Evolutionary conservation across 495 filamentous ascomycete species (phyloP), one percentile per base, ranked within the genome.

Genomic region (Penicillium coprophilum): DNA sequence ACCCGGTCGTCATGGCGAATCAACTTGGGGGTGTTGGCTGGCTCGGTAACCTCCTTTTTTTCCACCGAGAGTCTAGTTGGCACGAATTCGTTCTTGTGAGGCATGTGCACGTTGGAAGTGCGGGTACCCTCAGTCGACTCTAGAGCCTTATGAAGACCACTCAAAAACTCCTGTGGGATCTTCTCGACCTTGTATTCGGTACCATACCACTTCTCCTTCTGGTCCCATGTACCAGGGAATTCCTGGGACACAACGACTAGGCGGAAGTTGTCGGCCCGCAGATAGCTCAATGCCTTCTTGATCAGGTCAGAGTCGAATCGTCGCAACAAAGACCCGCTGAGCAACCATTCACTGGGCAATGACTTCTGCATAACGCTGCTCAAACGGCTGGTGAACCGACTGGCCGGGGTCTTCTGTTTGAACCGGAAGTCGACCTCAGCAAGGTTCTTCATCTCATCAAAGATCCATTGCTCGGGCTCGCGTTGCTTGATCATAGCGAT

Each of bases 191-290:
- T 88, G 73, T 97, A 96, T 63, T 97, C 92, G 6, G 94, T 99
- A 19, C 93, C 93, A 60, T 99, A 99, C 95, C 95, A 99, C 71
- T 90, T 89, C 75, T 99, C 94, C 65, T 88, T 92, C 59, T 87
- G 71, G 50, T 96, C 84, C 86, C 90, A 92, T n/a, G 84, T 81
- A 1, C 89, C 91, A 0, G 91, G 92, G 57, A 85, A 88, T 13
- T 91, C 82, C 67, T 90, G 88, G 30, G 89, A 89, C 30, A 95
- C 85, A 55, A 97, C 78, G 7, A 83, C 83, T 54, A 96, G 78
- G 28, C 88, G 82, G 75, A 97, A 94, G 68, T 97, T 97, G 67
- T 97, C 91, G 4, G 91, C 87, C 24, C 88, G 80, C 23, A 99
- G 72, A 66, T 87, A 89, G 1, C 77, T 75, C 39, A 97, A 71